Evolutionary conservation across 2,329 filamentous ascomycete genomes (phyloP).

Genomic region (Calcarisporium arbuscula): DNA sequence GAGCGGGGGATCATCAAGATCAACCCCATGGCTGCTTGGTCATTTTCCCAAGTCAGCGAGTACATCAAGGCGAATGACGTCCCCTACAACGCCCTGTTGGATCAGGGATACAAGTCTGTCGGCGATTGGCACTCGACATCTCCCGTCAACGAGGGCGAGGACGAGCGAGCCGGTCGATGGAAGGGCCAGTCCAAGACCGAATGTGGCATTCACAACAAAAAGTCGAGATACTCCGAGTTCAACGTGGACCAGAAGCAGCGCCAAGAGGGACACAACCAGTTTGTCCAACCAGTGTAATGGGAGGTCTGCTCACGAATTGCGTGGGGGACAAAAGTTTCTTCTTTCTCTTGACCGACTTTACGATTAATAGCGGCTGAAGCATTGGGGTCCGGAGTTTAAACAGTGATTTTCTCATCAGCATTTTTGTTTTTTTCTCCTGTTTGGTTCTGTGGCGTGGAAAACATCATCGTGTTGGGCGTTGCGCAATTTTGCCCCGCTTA

Average conservation of each 20-base stretch:
- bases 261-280: slow-evolving; percentile 40
- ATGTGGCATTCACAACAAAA: slow-evolving; percentile 98
- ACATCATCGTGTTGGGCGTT: too few species aligned
- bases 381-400: too few species aligned
- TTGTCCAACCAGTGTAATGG: too few species aligned
- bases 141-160: slow-evolving; percentile 83
- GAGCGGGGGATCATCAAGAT: slow-evolving; percentile 92
- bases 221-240: slow-evolving; percentile 86
- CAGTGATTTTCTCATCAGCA: too few species aligned
- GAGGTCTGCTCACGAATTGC: too few species aligned
- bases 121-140: slow-evolving; percentile 98
- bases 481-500: too few species aligned
- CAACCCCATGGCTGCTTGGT: slow-evolving; percentile 94
- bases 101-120: slow-evolving; percentile 94
- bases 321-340: too few species aligned
- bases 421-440: too few species aligned
- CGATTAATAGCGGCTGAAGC: too few species aligned
- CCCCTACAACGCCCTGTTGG: slow-evolving; percentile 87
- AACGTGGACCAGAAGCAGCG: slow-evolving; percentile 68
- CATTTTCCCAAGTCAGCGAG: slow-evolving; percentile 78
- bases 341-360: too few species aligned
- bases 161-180: slow-evolving; percentile 94
- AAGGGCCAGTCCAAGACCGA: slow-evolving; percentile 95
- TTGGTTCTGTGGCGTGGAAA: too few species aligned
- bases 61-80: slow-evolving; percentile 85